A percentile compares a stretch with the other conserved stretches of the same genome.
Evolutionary conservation across 2,329 filamentous ascomycete genomes (phyloP).

Genomic region (Aureobasidium musti): DNA sequence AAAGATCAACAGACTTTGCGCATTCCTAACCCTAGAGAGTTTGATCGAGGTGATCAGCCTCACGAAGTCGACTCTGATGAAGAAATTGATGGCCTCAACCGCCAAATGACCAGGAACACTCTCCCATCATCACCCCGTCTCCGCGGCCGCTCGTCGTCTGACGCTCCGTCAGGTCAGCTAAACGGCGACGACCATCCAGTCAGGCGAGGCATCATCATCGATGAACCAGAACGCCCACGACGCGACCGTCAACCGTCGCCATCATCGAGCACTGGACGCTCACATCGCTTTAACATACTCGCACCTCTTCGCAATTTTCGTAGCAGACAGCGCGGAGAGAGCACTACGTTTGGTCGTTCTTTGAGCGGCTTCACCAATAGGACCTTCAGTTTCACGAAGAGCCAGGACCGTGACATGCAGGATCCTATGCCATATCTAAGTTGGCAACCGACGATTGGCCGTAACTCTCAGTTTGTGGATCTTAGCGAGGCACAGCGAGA

Average conservation of each 20-base stretch:
- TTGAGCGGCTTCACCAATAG: conserved; percentile 30
- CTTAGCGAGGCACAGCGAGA: conserved; percentile 88
- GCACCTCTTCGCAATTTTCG: conserved; percentile 16
- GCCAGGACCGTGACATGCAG: conserved; percentile 54
- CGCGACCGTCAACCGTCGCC: conserved; percentile 32
- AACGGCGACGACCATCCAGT: conserved; percentile 46
- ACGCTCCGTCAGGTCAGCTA: conserved; percentile 32
- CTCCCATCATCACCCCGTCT: conserved; percentile 19
- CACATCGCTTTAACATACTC: conserved; percentile 30
- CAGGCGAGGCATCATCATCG: conserved; percentile 64
- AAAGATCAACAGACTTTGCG: conserved; percentile 73
- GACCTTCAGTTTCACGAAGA: conserved; percentile 28
- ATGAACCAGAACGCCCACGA: conserved; percentile 59
- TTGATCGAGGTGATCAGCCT: conserved; percentile 77
- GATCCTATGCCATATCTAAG: conserved; percentile 83
- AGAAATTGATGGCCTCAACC: conserved; percentile 39
- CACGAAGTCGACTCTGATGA: conserved; percentile 55
- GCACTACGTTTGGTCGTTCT: conserved; percentile 22
- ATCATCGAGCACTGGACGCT: not conserved
- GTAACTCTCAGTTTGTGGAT: conserved; percentile 90
- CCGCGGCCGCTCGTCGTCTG: not conserved
- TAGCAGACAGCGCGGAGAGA: conserved; percentile 11
- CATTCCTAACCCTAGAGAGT: conserved; percentile 90
- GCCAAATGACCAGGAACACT: conserved; percentile 37
- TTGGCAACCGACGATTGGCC: conserved; percentile 86